Percentiles rank a stretch among this genome's conserved stretches.
Conservation (phyloP, 2,329 filamentous ascomycete species). For the Plectosphaerella plurivora region DNA sequence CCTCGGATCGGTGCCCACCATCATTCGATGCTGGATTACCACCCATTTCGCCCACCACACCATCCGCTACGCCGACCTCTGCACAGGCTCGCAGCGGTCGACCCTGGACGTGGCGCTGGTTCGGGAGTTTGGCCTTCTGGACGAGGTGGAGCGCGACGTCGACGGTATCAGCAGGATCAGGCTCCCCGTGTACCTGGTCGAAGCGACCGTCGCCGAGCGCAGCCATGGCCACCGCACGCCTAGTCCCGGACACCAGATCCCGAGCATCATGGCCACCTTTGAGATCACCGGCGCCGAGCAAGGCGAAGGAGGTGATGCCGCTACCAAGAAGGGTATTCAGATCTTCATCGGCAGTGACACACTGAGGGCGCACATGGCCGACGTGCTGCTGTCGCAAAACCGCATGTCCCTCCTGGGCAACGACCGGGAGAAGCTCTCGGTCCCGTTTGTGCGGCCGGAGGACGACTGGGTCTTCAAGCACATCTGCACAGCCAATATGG, state of each 20-base stretch:
- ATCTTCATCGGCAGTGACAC: constrained; percentile 89
- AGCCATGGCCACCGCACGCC: constrained; percentile 61
- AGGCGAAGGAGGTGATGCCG: constrained; percentile 26
- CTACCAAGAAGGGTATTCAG: constrained; percentile 63
- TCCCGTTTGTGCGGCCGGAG: constrained; percentile 90
- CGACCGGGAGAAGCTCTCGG: constrained; percentile 79
- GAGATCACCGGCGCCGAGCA: constrained; percentile 61
- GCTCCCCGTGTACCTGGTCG: constrained; percentile 81
- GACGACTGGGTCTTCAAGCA: constrained; percentile 77
- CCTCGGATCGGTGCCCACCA: constrained; percentile 83
- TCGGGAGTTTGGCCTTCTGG: constrained; percentile 65
- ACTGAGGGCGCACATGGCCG: constrained; percentile 79
- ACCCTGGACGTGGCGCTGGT: constrained; percentile 73
- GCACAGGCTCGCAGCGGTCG: constrained; percentile 86
- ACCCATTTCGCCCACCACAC: constrained; percentile 85
- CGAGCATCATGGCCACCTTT: constrained; percentile 76
- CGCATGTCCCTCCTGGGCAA: constrained; percentile 83
- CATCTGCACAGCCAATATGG: constrained; percentile 59
- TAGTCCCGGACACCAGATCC: constrained; percentile 74
- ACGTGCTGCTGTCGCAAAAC: constrained; percentile 89
- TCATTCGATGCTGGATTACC: constrained; percentile 93
- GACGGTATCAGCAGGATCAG: constrained; percentile 67
- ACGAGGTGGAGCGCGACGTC: constrained; percentile 60
- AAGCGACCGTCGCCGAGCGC: constrained; percentile 72
- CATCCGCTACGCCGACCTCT: constrained; percentile 85